Percentiles rank a stretch among this genome's conserved stretches.
Evolutionary conservation across 345 rosid species (phyloP).

Genomic region (Eucalyptus virginea): DNA sequence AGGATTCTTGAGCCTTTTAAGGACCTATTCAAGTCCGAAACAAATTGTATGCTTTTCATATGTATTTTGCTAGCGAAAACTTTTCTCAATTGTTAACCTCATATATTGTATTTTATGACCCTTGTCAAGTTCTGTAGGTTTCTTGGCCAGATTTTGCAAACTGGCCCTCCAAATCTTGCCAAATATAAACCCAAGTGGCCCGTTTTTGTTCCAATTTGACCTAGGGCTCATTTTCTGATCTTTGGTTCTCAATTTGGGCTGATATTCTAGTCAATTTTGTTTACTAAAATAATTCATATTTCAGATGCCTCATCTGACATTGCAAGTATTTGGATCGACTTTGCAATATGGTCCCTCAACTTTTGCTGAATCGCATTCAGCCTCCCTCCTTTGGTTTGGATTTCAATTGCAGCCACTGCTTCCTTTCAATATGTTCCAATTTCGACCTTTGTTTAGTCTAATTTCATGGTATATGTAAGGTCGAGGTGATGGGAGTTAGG

Average conservation of each 20-base stretch:
- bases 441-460: not conserved
- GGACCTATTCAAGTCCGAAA: rapidly evolving
- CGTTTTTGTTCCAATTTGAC: not conserved
- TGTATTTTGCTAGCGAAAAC: not conserved
- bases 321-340: not conserved
- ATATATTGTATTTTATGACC: not conserved
- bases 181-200: not conserved
- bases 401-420: not conserved
- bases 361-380: rapidly evolving
- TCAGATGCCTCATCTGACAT: rapidly evolving
- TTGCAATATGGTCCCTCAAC: not conserved
- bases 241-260: not conserved
- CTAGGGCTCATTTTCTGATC: not conserved
- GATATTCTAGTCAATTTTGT: rapidly evolving
- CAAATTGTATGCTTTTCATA: not conserved
- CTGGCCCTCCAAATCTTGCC: not conserved
- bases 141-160: not conserved
- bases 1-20: no score
- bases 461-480: not conserved
- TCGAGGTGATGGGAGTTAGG: not conserved
- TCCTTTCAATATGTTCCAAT: not conserved
- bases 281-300: not conserved
- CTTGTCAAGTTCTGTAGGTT: not conserved
- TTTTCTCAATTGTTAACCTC: not conserved
- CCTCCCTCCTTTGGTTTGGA: not conserved